Percentiles rank a stretch among this genome's conserved stretches.
Conservation (phyloP, 176 grass and related monocot species). For the Eleusine coracana region DNA sequence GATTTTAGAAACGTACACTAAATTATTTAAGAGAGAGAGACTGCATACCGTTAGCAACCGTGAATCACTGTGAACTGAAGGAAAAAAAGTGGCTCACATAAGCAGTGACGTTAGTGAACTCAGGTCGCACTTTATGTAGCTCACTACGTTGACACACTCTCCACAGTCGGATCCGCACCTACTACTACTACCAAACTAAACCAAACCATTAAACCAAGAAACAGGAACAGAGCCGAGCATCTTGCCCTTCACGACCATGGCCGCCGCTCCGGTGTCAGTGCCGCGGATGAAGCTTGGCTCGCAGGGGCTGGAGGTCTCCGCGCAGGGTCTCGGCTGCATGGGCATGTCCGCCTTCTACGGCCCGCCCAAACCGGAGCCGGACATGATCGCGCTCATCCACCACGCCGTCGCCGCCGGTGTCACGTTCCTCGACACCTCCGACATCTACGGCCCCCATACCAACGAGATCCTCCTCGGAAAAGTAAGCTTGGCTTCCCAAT, state of each 20-base stretch:
- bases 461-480: conserved; percentile 74
- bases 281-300: conserved; percentile 34
- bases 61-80: too few relatives aligned
- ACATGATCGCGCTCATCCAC: conserved; percentile 78
- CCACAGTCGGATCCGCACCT: too few relatives aligned
- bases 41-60: too few relatives aligned
- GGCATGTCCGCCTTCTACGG: conserved; percentile 59
- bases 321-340: conserved; percentile 52
- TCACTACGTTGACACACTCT: too few relatives aligned
- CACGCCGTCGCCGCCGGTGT: conserved; percentile 70
- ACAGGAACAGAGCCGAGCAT: neutral
- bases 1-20: too few relatives aligned
- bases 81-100: too few relatives aligned
- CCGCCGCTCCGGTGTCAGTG: neutral
- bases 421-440: conserved; percentile 79
- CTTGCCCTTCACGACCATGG: neutral
- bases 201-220: too few relatives aligned
- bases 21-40: too few relatives aligned
- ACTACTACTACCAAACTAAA: neutral
- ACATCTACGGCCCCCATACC: conserved; percentile 77
- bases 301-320: conserved; percentile 58
- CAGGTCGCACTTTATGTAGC: too few relatives aligned
- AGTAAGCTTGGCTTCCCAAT: neutral
- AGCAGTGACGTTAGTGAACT: too few relatives aligned
- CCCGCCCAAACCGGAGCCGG: conserved; percentile 58